Conservation (phyloP, 371 early-diverging fungal genomes). For the Phascolomyces articulosus region DNA sequence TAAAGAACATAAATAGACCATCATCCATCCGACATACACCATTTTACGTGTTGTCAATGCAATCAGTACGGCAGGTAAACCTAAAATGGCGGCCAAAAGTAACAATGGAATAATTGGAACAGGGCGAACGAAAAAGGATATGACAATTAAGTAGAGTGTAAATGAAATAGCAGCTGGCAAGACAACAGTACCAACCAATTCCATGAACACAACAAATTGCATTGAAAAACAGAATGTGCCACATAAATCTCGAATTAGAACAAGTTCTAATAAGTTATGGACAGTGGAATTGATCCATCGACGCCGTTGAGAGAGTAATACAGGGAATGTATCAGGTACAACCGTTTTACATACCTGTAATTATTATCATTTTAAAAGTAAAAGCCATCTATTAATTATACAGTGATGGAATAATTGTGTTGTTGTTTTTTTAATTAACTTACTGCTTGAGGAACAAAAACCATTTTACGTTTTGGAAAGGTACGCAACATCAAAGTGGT, state of each 20-base stretch:
- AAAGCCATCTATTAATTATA: too few relatives aligned
- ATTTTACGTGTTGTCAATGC: constrained; percentile 82
- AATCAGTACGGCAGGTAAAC: constrained; percentile 87
- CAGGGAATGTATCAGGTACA: constrained; percentile 90
- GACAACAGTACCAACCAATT: constrained; percentile 92
- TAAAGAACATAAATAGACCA: constrained; percentile 85
- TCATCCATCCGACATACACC: constrained; percentile 90
- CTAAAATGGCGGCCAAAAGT: constrained; percentile 74
- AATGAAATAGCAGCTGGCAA: constrained; percentile 92
- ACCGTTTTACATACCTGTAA: constrained; percentile 85
- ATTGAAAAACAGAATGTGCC: constrained; percentile 96
- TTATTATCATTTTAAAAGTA: too few relatives aligned
- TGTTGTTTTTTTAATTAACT: too few relatives aligned
- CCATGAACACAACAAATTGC: constrained; percentile 95
- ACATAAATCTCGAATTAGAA: constrained; percentile 90
- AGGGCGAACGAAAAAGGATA: constrained; percentile 60
- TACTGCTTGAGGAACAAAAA: constrained; percentile 91
- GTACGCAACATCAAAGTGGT: constrained; percentile 94
- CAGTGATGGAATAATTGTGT: too few relatives aligned
- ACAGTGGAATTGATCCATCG: constrained; percentile 98
- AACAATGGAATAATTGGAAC: constrained; percentile 68
- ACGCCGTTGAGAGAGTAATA: constrained; percentile 91
- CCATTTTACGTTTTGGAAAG: constrained; percentile 90
- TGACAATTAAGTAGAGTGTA: constrained; percentile 75
- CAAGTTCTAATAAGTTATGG: constrained; percentile 91